Evolutionary conservation across 331 rosid genomes (phyloP).

Genomic region (Spiraea crenata): DNA sequence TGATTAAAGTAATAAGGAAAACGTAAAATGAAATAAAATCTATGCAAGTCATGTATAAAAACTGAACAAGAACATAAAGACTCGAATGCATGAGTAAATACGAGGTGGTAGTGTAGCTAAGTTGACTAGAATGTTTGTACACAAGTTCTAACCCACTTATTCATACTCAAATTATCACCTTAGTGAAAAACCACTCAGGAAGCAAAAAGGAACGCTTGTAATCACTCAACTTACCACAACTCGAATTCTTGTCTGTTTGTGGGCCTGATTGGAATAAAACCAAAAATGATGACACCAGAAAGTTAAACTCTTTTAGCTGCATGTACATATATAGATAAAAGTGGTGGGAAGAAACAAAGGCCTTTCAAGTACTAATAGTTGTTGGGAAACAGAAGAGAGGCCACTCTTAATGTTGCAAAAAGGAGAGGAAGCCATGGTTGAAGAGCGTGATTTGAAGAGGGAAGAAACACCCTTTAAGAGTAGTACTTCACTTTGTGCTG

Average conservation of each 20-base stretch:
- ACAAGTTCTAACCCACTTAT: too few species aligned
- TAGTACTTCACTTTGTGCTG: constrained; percentile 62
- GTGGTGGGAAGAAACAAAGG: constrained; percentile 14
- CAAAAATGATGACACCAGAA: constrained; percentile 21
- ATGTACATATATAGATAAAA: not conserved
- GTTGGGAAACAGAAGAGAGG: constrained; percentile 10
- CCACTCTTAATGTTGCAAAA: constrained; percentile 12
- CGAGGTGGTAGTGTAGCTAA: too few species aligned
- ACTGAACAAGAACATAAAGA: too few species aligned
- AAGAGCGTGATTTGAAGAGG: constrained; percentile 14
- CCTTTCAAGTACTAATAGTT: not conserved
- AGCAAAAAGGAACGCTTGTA: too few species aligned
- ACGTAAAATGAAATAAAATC: too few species aligned
- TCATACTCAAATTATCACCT: too few species aligned
- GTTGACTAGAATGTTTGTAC: too few species aligned
- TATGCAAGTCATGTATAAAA: too few species aligned
- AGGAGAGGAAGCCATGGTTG: constrained; percentile 29
- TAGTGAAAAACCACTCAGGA: too few species aligned
- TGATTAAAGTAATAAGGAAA: too few species aligned
- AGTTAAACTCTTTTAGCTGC: constrained; percentile 27
- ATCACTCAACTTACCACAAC: too few species aligned
- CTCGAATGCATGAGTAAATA: too few species aligned
- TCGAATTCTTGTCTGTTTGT: constrained; percentile 1
- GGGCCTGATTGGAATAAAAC: constrained; percentile 25
- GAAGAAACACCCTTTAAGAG: constrained; percentile 18